Evolutionary conservation across 2,329 filamentous ascomycete species (phyloP).

Genomic region (Cladosporium oxysporum): DNA sequence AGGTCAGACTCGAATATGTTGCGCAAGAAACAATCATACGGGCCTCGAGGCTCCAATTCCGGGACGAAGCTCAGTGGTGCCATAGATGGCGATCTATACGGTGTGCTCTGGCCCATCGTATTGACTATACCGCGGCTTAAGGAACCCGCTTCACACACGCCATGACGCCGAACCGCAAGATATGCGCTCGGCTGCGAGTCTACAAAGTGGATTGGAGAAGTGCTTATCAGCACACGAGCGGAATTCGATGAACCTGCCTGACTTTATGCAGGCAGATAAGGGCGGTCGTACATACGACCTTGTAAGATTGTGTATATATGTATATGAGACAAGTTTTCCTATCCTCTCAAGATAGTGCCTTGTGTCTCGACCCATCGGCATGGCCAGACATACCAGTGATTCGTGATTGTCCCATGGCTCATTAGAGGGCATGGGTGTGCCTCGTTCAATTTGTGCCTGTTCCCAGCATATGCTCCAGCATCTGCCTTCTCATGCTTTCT

Average conservation of each 20-base stretch:
- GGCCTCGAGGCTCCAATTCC: background rate
- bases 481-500: background rate
- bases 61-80: background rate
- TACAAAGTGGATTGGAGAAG: background rate
- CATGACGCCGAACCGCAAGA: background rate
- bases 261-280: background rate
- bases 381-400: background rate
- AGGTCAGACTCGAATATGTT: no score
- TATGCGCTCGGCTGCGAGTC: background rate
- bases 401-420: background rate
- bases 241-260: background rate
- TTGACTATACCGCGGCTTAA: background rate
- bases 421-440: background rate
- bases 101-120: background rate
- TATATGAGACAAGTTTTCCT: background rate
- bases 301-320: conserved; percentile 7
- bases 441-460: background rate
- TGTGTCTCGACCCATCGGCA: background rate
- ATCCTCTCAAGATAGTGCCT: background rate
- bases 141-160: background rate
- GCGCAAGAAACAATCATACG: background rate
- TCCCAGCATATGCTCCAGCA: background rate
- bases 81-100: background rate
- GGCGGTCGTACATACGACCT: background rate
- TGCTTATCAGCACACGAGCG: background rate